Evolutionary conservation across 2,329 filamentous ascomycete genomes (phyloP), one percentile per base, ranked within the genome.

Genomic region (Hymenoscyphus scutula): DNA sequence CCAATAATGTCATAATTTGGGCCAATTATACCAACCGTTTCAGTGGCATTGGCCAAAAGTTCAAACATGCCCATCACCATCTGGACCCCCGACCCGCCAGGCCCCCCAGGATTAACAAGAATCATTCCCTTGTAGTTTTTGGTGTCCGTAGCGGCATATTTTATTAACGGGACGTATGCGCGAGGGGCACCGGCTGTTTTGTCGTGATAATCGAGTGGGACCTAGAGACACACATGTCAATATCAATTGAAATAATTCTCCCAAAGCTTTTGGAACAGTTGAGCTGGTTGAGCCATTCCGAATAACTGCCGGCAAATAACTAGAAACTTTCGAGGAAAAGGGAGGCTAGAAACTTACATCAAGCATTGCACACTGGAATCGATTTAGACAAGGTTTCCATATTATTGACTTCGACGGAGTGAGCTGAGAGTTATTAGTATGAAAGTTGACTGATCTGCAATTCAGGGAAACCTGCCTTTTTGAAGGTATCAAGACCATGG

Each of bases 1-100:
- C 78, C 77, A 62, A 84, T 76, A 2, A 84, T 74, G 54, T 84
- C 81, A 70, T 79, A 76, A 64, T 81, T 80, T 2, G 73, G 71
- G 7, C 81, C 81, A 0, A 81, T 75, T 27, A 82, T 75, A 23
- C 41, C 41, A 48, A 48, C 23, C 13, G 19, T 48, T 48, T 48
- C 41, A 48, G 41, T 48, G 3, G 75, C 74, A 65, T 81, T 27
- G 78, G 60, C 5, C 70, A 60, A 15, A 67, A 66, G 2, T 54
- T 25, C 4, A 73, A n/a, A n/a, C n/a, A n/a, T n/a, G n/a, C n/a
- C n/a, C n/a, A n/a, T n/a, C n/a, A n/a, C n/a, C n/a, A n/a, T 53
- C 3, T 45, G 30, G 8, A 70, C 59, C 19, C 63, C 67, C 8
- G 65, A 63, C 19, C 34, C 58, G 15, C 68, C 68, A 10, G 68